phyloP scores from a whole-genome alignment of 176 grass and related monocot genomes.

The Saccharum officinarum region DNA sequence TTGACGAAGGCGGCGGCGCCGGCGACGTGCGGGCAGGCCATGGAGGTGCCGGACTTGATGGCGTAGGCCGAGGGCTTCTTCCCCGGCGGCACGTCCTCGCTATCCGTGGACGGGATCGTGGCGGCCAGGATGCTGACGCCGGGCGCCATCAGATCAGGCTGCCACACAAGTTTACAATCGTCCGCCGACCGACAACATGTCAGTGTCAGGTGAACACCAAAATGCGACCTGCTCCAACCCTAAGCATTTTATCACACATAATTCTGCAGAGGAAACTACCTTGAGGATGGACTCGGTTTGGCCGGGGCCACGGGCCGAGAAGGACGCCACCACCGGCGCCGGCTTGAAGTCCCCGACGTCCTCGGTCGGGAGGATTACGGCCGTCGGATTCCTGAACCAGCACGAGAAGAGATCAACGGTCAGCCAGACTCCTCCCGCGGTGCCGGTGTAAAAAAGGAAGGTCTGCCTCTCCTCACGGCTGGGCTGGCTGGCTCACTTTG shows the following conservation, averaged over 20 bases:
- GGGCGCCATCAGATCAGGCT: constrained; percentile 97
- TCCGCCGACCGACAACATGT: not conserved
- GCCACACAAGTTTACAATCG: not conserved
- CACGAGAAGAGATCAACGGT: not conserved
- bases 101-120: constrained; percentile 62
- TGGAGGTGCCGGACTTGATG: constrained; percentile 92
- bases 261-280: constrained; percentile 26
- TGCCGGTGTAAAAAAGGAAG: not conserved
- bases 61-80: constrained; percentile 76
- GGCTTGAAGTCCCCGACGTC: constrained; percentile 70
- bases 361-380: constrained; percentile 65
- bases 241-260: no score
- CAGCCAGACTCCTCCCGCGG: not conserved
- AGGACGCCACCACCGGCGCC: constrained; percentile 80
- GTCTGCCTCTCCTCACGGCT: not conserved
- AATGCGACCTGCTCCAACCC: no score
- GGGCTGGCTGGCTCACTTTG: constrained; percentile 48
- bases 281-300: constrained; percentile 83
- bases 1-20: constrained; percentile 84
- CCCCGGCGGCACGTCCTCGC: constrained; percentile 48
- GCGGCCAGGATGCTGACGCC: constrained; percentile 90
- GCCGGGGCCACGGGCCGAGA: constrained; percentile 78
- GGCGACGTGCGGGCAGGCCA: constrained; percentile 96
- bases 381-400: constrained; percentile 62
- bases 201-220: not conserved